Conservation (phyloP, 495 filamentous ascomycete genomes). For the Neurospora tetrasperma region DNA sequence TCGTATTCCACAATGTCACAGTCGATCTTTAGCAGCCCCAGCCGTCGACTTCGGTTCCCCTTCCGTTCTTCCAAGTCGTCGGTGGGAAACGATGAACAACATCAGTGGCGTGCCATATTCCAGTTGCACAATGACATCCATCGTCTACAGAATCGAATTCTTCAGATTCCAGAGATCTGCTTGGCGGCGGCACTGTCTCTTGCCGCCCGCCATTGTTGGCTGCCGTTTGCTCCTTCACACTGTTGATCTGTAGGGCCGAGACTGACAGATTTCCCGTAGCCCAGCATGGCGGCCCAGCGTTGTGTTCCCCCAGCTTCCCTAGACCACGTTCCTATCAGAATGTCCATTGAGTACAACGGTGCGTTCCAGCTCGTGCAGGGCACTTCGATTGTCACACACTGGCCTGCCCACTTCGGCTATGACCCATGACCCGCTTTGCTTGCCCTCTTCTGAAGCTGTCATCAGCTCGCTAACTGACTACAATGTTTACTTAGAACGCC, state of each 20-base stretch:
- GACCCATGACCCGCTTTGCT: neutral
- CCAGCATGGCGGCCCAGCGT: neutral
- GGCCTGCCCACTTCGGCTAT: neutral
- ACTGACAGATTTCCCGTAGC: neutral
- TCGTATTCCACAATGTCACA: neutral
- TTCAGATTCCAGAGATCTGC: neutral
- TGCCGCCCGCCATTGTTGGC: conserved; percentile 1
- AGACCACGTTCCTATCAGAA: neutral
- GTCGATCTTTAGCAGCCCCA: neutral
- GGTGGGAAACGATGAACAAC: neutral
- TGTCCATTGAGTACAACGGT: neutral
- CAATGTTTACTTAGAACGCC: neutral
- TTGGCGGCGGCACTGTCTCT: conserved; percentile 5
- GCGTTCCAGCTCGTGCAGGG: neutral
- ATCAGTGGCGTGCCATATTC: neutral
- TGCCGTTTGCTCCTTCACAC: neutral
- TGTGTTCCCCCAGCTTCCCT: neutral
- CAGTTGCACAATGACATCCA: neutral
- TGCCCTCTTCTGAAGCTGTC: neutral
- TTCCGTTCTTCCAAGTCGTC: neutral
- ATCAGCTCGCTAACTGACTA: neutral
- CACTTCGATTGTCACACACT: neutral
- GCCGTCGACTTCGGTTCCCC: neutral
- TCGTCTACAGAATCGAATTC: neutral
- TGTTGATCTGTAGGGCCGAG: neutral